A percentile compares a stretch with the other conserved stretches of the same genome.
These are phyloP conservation scores for Dryadomyces quercivorus DNA, from an alignment of 2,329 filamentous ascomycete genomes.

Conservation along the genomic window DNA sequence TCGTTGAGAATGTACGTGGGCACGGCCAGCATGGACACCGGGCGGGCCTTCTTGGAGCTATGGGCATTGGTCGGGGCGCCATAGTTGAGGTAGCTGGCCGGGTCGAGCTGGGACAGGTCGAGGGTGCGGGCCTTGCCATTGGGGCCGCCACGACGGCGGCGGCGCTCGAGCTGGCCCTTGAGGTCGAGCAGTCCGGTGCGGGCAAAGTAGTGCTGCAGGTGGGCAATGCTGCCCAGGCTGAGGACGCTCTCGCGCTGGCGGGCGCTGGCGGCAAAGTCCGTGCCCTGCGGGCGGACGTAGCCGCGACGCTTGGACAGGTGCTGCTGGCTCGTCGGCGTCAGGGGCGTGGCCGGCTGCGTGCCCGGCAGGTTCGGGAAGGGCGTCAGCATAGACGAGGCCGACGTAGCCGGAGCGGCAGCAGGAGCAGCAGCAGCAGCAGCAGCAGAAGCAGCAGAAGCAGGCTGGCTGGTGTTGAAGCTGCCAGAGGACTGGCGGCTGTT, in stretches of 20 bases:
- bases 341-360: background rate
- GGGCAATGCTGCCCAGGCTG: slow-evolving; percentile 90
- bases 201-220: slow-evolving; percentile 97
- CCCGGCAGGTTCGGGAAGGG: background rate
- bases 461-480: too few relatives aligned
- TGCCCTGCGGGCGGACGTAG: slow-evolving; percentile 78
- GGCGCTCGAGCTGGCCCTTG: slow-evolving; percentile 73
- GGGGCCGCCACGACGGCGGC: slow-evolving; percentile 24
- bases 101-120: slow-evolving; percentile 43
- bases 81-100: slow-evolving; percentile 8
- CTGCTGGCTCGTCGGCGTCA: slow-evolving; percentile 4
- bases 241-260: slow-evolving; percentile 87
- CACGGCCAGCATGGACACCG: background rate
- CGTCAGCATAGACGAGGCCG: background rate
- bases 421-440: slow-evolving; percentile 19
- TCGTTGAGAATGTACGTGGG: background rate
- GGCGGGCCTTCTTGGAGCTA: background rate
- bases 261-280: slow-evolving; percentile 82
- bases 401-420: background rate
- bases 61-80: background rate
- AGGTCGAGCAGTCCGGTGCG: slow-evolving; percentile 86
- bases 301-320: slow-evolving; percentile 48
- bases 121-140: slow-evolving; percentile 41
- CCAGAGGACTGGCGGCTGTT: slow-evolving; percentile 54
- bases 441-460: slow-evolving; percentile 29